Percentiles rank a stretch among this genome's conserved stretches.
phyloP scores from a whole-genome alignment of 2,329 filamentous ascomycete genomes.

The Colletotrichum cordylinicola region DNA sequence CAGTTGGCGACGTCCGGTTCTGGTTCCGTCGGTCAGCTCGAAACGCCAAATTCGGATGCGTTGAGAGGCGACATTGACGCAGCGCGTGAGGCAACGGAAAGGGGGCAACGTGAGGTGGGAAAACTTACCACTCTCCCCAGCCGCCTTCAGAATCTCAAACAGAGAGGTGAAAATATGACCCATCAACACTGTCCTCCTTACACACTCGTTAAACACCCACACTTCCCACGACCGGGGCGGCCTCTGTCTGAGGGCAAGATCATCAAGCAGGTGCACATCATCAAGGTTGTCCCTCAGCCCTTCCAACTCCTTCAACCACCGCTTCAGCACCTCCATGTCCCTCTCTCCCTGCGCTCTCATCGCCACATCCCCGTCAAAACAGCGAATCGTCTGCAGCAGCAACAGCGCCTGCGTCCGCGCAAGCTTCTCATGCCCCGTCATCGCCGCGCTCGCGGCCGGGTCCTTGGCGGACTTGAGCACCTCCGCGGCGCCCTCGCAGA shows the following conservation, averaged over 20 bases:
- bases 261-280: constrained; percentile 27
- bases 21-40: background rate
- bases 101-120: background rate
- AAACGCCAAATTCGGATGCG: background rate
- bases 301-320: constrained; percentile 42
- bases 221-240: constrained; percentile 49
- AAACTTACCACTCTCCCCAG: constrained; percentile 22
- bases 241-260: constrained; percentile 30
- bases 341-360: constrained; percentile 46
- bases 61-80: background rate
- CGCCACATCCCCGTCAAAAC: constrained; percentile 49
- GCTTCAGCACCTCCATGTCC: constrained; percentile 38
- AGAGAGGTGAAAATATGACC: constrained; percentile 37
- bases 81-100: background rate
- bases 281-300: constrained; percentile 39
- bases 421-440: constrained; percentile 43
- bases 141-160: constrained; percentile 36
- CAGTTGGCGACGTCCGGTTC: constrained; percentile 21
- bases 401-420: constrained; percentile 49
- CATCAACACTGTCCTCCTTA: constrained; percentile 43
- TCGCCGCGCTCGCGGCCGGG: background rate
- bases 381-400: constrained; percentile 45
- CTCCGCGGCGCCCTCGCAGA: constrained; percentile 41
- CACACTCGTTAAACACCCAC: constrained; percentile 50
- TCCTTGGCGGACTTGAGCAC: constrained; percentile 31